Base-by-base conservation (phyloP, 139 green algal genomes). In the Asterochloris erici region DNA sequence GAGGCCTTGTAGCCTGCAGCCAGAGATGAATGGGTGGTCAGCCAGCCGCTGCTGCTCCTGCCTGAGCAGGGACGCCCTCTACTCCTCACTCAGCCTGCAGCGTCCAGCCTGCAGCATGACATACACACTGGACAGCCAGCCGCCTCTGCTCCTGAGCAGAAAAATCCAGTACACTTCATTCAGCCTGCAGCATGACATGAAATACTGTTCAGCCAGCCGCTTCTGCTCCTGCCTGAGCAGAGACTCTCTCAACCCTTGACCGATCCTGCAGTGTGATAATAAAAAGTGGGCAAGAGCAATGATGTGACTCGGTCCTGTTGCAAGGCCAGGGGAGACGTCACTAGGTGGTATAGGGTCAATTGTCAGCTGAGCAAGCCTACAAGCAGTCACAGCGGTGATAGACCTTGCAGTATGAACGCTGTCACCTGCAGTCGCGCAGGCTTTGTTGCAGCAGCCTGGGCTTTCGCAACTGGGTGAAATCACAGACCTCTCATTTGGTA, bases 11-110 rank as follows among this genome's bases (percentile, higher is more conserved):
- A 16, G 14, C 16, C 16, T 16, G 16, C 64, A 70, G 64, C 64
- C 14, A 16, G 15, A 70, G 15, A 24, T 24, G 16, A 70, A 70
- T 70, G 64, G 14, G 14, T 70, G 16, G 14, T 70, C 15, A 70
- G 16, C 64, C 14, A 70, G 64, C 15, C 64, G 16, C 75, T 79
- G 66, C 54, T 79, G 54, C 54, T 79, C 75, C 75, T 79, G 75
- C 54, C 75, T 69, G 11, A 69, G 54, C 23, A 69, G 75, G 54
- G 66, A 54, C 21, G 9, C 16, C 21, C 68, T 23, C 24, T 79
- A 79, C 75, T 79, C n/a, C n/a, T n/a, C n/a, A n/a, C n/a, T n/a
- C n/a, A n/a, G n/a, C n/a, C n/a, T n/a, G n/a, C n/a, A n/a, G n/a
- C n/a, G n/a, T n/a, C n/a, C n/a, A n/a, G n/a, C n/a, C n/a, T n/a